These are phyloP conservation scores for Penicillium sclerotiorum DNA, from an alignment of 2,329 filamentous ascomycete genomes.

Conservation along the genomic window DNA sequence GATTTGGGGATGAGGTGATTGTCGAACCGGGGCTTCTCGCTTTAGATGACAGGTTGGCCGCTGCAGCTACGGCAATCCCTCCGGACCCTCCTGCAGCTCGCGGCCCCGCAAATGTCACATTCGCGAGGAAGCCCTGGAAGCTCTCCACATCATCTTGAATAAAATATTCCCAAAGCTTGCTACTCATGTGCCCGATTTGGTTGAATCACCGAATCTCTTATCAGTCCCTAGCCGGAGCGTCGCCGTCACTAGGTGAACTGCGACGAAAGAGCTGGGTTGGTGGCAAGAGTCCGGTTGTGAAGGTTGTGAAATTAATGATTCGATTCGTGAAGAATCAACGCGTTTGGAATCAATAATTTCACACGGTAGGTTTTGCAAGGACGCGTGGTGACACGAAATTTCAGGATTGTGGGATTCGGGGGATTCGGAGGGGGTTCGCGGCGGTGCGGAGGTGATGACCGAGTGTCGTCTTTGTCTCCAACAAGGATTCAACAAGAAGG, in stretches of 20 bases:
- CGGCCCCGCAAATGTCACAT: constrained; percentile 52
- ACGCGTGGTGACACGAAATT: constrained; percentile 15
- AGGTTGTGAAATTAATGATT: constrained; percentile 6
- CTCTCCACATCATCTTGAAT: constrained; percentile 96
- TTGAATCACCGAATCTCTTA: constrained; percentile 44
- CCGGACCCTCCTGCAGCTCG: constrained; percentile 28
- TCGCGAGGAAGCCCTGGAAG: constrained; percentile 86
- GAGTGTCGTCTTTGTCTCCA: background rate
- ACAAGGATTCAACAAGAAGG: background rate
- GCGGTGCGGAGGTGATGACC: constrained; percentile 25
- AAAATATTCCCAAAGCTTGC: constrained; percentile 94
- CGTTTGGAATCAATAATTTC: constrained; percentile 11
- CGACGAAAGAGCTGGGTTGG: constrained; percentile 73
- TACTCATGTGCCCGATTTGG: constrained; percentile 75
- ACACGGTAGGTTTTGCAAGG: background rate
- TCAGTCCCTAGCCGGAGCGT: constrained; percentile 70
- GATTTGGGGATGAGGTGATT: constrained; percentile 38
- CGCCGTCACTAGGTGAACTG: constrained; percentile 89
- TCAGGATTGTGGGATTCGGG: constrained; percentile 21
- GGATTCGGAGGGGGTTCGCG: constrained; percentile 11
- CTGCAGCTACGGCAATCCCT: constrained; percentile 20
- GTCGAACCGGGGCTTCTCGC: constrained; percentile 33
- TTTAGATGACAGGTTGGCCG: constrained; percentile 23
- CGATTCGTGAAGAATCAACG: constrained; percentile 18
- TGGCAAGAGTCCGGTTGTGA: constrained; percentile 30